Percentiles rank a stretch among this genome's conserved stretches.
Conservation (phyloP, 1,284 basidiomycete genomes). For the Cutaneotrichosporon mucoides region DNA sequence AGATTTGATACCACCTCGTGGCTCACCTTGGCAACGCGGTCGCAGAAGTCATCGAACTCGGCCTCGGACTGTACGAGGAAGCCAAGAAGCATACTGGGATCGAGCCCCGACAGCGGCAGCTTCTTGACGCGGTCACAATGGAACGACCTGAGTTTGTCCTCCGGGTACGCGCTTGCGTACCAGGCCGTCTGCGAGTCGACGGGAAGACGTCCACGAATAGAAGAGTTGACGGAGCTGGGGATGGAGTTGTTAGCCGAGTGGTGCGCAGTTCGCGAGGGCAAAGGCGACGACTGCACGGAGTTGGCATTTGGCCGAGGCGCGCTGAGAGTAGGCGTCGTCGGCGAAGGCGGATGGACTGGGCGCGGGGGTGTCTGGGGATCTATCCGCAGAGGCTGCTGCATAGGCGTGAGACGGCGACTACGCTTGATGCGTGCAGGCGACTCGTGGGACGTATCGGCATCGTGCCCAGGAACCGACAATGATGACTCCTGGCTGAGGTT, state of each 20-base stretch:
- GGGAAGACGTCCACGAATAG: conserved; percentile 6
- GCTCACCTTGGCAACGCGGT: conserved; percentile 63
- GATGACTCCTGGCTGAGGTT: background rate
- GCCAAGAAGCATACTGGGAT: conserved; percentile 95
- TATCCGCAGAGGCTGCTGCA: conserved; percentile 3
- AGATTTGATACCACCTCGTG: background rate
- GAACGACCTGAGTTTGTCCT: conserved; percentile 73
- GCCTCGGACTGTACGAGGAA: conserved; percentile 77
- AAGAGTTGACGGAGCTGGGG: background rate
- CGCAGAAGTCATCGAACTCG: conserved; percentile 79
- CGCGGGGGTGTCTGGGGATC: background rate
- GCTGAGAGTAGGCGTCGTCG: conserved; percentile 7
- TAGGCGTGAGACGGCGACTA: background rate
- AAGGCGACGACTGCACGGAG: background rate
- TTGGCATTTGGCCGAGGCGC: background rate
- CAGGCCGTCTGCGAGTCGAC: conserved; percentile 53
- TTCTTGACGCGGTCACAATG: conserved; percentile 90
- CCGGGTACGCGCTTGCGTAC: conserved; percentile 61
- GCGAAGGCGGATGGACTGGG: background rate
- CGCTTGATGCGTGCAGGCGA: background rate
- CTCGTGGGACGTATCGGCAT: conserved; percentile 27
- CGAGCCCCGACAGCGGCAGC: conserved; percentile 84
- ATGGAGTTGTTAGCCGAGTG: background rate
- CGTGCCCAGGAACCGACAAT: conserved; percentile 1
- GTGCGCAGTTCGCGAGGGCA: background rate